Evolutionary conservation across 768 basidiomycete genomes (phyloP).

Genomic region (Coprinopsis sp.): DNA sequence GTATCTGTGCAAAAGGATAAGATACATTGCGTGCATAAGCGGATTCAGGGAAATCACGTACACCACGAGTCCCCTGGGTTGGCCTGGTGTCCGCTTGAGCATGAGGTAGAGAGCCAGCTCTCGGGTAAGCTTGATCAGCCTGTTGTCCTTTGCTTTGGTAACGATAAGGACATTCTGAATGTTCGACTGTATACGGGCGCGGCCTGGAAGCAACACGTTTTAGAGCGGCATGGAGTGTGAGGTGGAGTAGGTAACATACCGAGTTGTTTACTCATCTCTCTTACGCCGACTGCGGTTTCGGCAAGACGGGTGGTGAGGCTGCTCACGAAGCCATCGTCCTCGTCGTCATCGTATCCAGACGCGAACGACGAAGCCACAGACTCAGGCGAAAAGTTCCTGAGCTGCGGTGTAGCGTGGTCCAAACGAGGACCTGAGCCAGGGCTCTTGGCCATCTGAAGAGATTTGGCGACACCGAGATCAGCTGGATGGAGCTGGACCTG

Average conservation of each 20-base stretch:
- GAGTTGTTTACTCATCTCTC: conserved; percentile 98
- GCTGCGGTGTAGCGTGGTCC: background rate
- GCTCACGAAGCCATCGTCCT: conserved; percentile 65
- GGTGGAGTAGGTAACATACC: conserved; percentile 46
- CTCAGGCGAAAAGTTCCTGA: conserved; percentile 10
- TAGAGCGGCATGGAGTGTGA: conserved; percentile 10
- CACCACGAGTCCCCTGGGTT: conserved; percentile 81
- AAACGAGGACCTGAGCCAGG: conserved; percentile 11
- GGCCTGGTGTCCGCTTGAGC: conserved; percentile 68
- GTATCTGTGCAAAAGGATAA: conserved; percentile 49
- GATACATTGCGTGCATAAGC: conserved; percentile 6
- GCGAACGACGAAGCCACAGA: conserved; percentile 14
- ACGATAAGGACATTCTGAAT: conserved; percentile 93
- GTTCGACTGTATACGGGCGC: conserved; percentile 85
- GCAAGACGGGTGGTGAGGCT: conserved; percentile 91
- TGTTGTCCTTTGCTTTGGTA: conserved; percentile 96
- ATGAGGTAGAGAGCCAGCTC: conserved; percentile 94
- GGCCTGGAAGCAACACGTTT: conserved; percentile 48
- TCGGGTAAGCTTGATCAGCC: conserved; percentile 90
- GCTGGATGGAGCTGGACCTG: conserved; percentile 32
- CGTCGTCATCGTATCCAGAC: conserved; percentile 36
- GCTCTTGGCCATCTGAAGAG: conserved; percentile 31
- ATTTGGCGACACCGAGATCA: conserved; percentile 48
- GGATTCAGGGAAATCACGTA: conserved; percentile 28
- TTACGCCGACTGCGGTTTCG: conserved; percentile 93